Percentiles rank a stretch among this genome's conserved stretches.
phyloP scores from a whole-genome alignment of 2,329 filamentous ascomycete genomes.

The Trichoderma pleuroti region DNA sequence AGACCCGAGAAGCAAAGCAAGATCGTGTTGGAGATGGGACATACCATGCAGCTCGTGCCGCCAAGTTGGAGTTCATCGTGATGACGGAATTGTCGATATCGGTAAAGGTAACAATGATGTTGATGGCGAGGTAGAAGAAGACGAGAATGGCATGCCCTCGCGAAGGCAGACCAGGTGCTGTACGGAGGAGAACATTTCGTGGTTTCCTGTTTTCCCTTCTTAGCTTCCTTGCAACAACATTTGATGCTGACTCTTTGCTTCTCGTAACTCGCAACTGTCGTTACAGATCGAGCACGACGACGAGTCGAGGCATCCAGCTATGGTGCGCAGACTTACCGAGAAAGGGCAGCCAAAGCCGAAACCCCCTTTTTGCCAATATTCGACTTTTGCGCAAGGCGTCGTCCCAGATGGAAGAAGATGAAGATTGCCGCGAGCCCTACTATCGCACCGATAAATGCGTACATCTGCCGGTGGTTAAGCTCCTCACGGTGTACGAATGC shows the following conservation, averaged over 20 bases:
- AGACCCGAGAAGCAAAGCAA: neutral
- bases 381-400: constrained; percentile 4
- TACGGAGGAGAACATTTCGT: constrained; percentile 29
- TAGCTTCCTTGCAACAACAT: neutral
- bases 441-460: constrained; percentile 12
- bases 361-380: neutral
- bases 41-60: constrained; percentile 39
- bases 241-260: neutral
- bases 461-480: constrained; percentile 13
- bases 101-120: constrained; percentile 33
- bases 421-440: constrained; percentile 14
- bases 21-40: constrained; percentile 13
- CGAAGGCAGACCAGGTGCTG: constrained; percentile 30
- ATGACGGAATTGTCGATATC: constrained; percentile 33
- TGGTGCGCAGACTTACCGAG: constrained; percentile 10
- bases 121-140: constrained; percentile 32
- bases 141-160: constrained; percentile 33
- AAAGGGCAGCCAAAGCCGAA: neutral
- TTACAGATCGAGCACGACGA: neutral
- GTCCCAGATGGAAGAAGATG: constrained; percentile 16
- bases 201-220: constrained; percentile 24
- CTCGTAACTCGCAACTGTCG: neutral
- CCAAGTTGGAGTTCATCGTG: constrained; percentile 33
- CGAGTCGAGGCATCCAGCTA: neutral
- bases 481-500: neutral